Evolutionary conservation across 331 rosid species (phyloP).

Genomic region (Quercus lobata): DNA sequence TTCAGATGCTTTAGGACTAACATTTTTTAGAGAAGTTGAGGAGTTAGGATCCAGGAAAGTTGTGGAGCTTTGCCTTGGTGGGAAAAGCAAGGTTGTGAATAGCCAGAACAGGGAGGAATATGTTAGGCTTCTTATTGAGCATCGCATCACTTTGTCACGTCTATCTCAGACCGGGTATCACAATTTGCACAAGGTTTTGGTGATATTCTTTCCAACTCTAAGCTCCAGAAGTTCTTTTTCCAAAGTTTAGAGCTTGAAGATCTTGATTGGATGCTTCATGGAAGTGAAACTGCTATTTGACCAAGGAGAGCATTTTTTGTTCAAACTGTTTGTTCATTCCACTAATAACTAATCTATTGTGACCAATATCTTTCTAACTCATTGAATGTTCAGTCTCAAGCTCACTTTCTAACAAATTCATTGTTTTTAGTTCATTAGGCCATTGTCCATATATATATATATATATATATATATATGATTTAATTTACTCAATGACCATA

Average conservation of each 20-base stretch:
- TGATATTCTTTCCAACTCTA: constrained; percentile 62
- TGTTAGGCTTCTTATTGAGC: constrained; percentile 65
- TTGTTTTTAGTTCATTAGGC: too few relatives aligned
- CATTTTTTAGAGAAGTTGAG: constrained; percentile 87
- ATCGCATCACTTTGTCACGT: constrained; percentile 71
- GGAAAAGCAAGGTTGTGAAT: constrained; percentile 56
- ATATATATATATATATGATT: too few relatives aligned
- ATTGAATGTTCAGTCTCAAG: too few relatives aligned
- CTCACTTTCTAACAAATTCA: too few relatives aligned
- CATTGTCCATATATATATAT: too few relatives aligned
- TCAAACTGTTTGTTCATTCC: too few relatives aligned
- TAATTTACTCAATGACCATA: too few relatives aligned
- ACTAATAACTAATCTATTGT: too few relatives aligned
- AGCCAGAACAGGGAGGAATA: constrained; percentile 69
- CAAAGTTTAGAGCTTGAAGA: constrained; percentile 73
- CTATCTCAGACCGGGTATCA: constrained; percentile 72
- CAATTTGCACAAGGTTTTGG: constrained; percentile 74
- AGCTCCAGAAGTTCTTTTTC: constrained; percentile 47
- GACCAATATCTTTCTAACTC: too few relatives aligned
- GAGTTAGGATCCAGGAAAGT: constrained; percentile 66
- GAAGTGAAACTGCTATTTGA: constrained; percentile 64
- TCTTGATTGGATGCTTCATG: constrained; percentile 90
- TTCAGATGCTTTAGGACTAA: constrained; percentile 79
- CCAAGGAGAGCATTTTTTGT: too few relatives aligned
- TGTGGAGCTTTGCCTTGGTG: constrained; percentile 73